Percentiles rank a stretch among this genome's conserved stretches.
phyloP scores from a whole-genome alignment of 2,329 filamentous ascomycete genomes.

The Aspergillus chevalieri region DNA sequence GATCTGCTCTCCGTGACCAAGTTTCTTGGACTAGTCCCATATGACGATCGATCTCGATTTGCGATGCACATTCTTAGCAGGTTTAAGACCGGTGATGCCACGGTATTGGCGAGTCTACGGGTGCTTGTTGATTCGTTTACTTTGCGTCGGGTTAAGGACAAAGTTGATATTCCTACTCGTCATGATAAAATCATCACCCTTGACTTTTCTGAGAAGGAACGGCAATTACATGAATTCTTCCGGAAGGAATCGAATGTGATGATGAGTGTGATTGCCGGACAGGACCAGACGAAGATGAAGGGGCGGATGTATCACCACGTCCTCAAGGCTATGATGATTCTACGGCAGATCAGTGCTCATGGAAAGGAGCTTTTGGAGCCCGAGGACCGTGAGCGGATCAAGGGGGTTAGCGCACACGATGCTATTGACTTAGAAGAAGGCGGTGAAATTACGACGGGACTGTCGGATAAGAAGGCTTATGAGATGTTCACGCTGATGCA shows the following conservation, averaged over 20 bases:
- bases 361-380: conserved; percentile 85
- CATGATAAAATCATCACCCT: conserved; percentile 68
- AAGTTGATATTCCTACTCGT: conserved; percentile 71
- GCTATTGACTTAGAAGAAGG: conserved; percentile 87
- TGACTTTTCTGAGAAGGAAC: conserved; percentile 69
- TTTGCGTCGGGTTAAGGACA: conserved; percentile 83
- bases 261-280: conserved; percentile 65
- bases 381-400: conserved; percentile 71
- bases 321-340: conserved; percentile 78
- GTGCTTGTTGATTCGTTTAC: conserved; percentile 93
- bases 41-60: conserved; percentile 72
- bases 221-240: conserved; percentile 75
- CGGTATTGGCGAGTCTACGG: conserved; percentile 72
- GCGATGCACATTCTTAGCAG: conserved; percentile 72
- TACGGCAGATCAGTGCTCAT: conserved; percentile 87
- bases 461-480: conserved; percentile 69
- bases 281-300: conserved; percentile 62
- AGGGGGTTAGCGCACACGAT: conserved; percentile 74
- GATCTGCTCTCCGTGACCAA: conserved; percentile 82
- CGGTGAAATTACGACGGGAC: conserved; percentile 48
- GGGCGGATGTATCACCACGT: conserved; percentile 93
- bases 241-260: conserved; percentile 72
- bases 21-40: conserved; percentile 78
- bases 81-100: conserved; percentile 79
- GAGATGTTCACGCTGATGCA: conserved; percentile 79